phyloP scores from a whole-genome alignment of 306 rosid species.

The Astragalus glycyphyllos region DNA sequence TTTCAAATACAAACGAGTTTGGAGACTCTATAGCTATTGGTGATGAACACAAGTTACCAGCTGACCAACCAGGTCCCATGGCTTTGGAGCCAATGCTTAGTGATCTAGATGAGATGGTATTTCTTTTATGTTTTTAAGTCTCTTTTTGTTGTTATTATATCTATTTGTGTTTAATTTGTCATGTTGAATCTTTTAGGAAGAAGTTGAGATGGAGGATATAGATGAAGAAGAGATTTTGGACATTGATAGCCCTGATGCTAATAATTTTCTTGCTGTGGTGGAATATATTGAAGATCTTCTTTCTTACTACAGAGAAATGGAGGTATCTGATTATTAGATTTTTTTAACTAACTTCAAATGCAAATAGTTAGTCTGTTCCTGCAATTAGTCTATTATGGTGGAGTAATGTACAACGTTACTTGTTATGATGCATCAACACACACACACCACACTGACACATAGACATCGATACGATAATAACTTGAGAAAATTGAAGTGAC shows the following conservation, averaged over 20 bases:
- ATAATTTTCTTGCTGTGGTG: slow-evolving; percentile 74
- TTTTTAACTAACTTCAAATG: slow-evolving; percentile 33
- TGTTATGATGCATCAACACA: too few relatives aligned
- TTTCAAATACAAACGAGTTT: slow-evolving; percentile 50
- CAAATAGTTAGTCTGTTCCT: background rate
- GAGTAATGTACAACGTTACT: too few relatives aligned
- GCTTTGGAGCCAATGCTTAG: slow-evolving; percentile 57
- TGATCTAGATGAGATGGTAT: slow-evolving; percentile 72
- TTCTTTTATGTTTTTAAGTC: slow-evolving; percentile 43
- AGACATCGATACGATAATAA: too few relatives aligned
- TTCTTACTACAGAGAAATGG: slow-evolving; percentile 66
- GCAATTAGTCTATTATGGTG: too few relatives aligned
- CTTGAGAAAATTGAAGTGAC: too few relatives aligned
- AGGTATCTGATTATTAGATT: slow-evolving; percentile 58
- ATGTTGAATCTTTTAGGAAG: slow-evolving; percentile 50
- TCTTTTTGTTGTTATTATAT: background rate
- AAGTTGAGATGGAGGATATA: slow-evolving; percentile 95
- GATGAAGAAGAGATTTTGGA: slow-evolving; percentile 64
- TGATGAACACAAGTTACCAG: slow-evolving; percentile 62
- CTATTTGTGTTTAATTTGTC: slow-evolving; percentile 33
- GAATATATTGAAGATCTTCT: slow-evolving; percentile 84
- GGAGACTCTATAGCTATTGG: slow-evolving; percentile 73
- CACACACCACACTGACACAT: too few relatives aligned
- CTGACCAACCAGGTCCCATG: slow-evolving; percentile 82
- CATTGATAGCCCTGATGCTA: slow-evolving; percentile 67